Evolutionary conservation across 306 rosid species (phyloP).

Genomic region (Rosa chinensis): DNA sequence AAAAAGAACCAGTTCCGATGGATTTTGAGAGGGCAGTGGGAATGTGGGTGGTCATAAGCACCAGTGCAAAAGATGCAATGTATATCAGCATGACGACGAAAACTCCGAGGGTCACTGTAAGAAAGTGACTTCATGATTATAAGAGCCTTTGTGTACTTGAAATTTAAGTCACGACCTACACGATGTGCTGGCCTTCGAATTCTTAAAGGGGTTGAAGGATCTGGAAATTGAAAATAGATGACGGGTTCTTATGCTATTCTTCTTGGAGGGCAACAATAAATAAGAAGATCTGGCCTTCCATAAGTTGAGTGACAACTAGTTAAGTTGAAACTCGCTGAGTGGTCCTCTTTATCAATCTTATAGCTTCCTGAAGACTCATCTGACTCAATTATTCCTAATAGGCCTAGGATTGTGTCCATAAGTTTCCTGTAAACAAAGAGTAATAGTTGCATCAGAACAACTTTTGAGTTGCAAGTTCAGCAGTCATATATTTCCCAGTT

Average conservation of each 20-base stretch:
- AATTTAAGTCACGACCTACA: background rate
- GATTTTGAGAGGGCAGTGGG: constrained; percentile 2
- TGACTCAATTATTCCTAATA: background rate
- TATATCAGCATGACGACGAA: constrained; percentile 20
- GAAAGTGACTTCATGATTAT: constrained; percentile 24
- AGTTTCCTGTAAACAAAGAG: constrained; percentile 1
- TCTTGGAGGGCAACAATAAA: constrained; percentile 23
- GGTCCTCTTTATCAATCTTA: background rate
- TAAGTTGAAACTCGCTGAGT: constrained; percentile 13
- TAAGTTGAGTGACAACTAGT: constrained; percentile 22
- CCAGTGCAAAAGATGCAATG: constrained; percentile 32
- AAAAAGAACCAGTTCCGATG: constrained; percentile 23
- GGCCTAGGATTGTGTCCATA: background rate
- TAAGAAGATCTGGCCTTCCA: constrained; percentile 21
- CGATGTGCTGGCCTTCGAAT: constrained; percentile 15
- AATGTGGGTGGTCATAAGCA: constrained; percentile 13
- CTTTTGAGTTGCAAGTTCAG: background rate
- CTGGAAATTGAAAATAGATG: constrained; percentile 10
- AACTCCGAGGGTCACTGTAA: constrained; percentile 24
- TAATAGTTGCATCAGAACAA: background rate
- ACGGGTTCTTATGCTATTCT: background rate
- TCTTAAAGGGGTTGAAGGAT: constrained; percentile 1
- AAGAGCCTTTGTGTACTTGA: constrained; percentile 16
- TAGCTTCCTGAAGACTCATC: background rate
- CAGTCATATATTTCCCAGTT: too few species aligned